Conservation (phyloP, 805 yeast species). For the Saccharomycopsis oosterbeekiorum region DNA sequence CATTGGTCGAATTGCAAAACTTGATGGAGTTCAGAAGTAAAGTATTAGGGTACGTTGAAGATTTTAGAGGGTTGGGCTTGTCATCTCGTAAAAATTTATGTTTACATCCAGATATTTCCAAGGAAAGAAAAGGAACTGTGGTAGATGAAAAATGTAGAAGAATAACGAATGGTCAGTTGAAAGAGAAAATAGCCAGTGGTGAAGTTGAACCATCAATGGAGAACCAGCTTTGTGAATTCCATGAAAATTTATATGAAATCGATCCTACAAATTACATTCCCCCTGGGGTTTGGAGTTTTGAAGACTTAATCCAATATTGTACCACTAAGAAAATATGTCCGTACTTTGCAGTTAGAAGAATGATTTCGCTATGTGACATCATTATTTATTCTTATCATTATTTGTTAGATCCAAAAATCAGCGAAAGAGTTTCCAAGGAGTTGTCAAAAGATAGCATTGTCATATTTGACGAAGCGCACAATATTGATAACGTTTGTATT, state of each 20-base stretch:
- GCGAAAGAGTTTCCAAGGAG: slow-evolving; percentile 89
- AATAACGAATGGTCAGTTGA: slow-evolving; percentile 84
- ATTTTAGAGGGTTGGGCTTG: slow-evolving; percentile 87
- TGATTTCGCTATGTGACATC: slow-evolving; percentile 90
- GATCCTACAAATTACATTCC: slow-evolving; percentile 89
- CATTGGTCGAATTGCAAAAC: slow-evolving; percentile 78
- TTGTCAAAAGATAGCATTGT: slow-evolving; percentile 87
- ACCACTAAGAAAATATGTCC: slow-evolving; percentile 81
- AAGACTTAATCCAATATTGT: slow-evolving; percentile 68
- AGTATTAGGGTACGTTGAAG: slow-evolving; percentile 80
- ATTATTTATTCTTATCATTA: slow-evolving; percentile 96
- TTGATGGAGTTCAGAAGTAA: slow-evolving; percentile 79
- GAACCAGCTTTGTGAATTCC: slow-evolving; percentile 66
- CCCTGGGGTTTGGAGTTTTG: slow-evolving; percentile 91
- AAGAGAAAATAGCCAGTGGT: slow-evolving; percentile 51
- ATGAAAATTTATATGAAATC: slow-evolving; percentile 76
- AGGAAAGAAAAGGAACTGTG: slow-evolving; percentile 81
- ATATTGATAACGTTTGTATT: slow-evolving; percentile 96
- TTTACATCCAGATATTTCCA: slow-evolving; percentile 75
- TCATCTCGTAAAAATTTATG: slow-evolving; percentile 93
- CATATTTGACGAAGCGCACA: slow-evolving; percentile 97
- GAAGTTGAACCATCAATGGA: slow-evolving; percentile 35
- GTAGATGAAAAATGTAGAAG: slow-evolving; percentile 96
- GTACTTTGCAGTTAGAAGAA: slow-evolving; percentile 93
- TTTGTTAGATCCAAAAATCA: slow-evolving; percentile 91